Evolutionary conservation across 169 alveolate species (phyloP).

Genomic region (Plasmodium chabaudi): DNA sequence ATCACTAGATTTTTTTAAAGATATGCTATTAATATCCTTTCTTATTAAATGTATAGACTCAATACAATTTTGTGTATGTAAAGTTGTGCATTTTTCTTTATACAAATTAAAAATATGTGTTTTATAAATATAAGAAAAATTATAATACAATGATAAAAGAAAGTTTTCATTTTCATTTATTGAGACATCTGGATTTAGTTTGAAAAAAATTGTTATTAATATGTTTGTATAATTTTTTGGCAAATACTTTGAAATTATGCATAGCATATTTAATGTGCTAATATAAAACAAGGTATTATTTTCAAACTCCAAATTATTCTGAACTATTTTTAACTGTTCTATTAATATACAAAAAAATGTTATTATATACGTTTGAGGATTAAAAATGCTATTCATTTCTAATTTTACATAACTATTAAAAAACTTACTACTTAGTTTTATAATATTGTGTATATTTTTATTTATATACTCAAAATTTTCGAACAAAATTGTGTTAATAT

Average conservation of each 20-base stretch:
- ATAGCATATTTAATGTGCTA: conserved; percentile 33
- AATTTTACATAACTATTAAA: conserved; percentile 37
- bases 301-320: conserved; percentile 18
- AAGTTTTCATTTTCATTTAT: conserved; percentile 48
- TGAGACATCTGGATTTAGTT: conserved; percentile 32
- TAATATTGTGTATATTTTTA: background rate
- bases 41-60: conserved; percentile 53
- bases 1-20: conserved; percentile 4
- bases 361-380: conserved; percentile 24
- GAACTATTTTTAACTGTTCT: conserved; percentile 31
- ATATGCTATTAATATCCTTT: background rate
- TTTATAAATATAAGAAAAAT: conserved; percentile 55
- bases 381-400: conserved; percentile 38
- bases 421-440: background rate
- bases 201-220: conserved; percentile 51
- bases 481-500: too few relatives aligned
- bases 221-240: conserved; percentile 18
- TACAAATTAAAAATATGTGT: conserved; percentile 61
- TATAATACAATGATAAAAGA: conserved; percentile 28
- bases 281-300: conserved; percentile 8
- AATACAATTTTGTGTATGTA: conserved; percentile 40
- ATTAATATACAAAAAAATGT: conserved; percentile 35
- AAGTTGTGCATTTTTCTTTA: conserved; percentile 59
- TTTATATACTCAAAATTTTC: too few relatives aligned
- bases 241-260: conserved; percentile 35